phyloP scores from a whole-genome alignment of 257 asterid genomes.

The Solanum chmielewskii region DNA sequence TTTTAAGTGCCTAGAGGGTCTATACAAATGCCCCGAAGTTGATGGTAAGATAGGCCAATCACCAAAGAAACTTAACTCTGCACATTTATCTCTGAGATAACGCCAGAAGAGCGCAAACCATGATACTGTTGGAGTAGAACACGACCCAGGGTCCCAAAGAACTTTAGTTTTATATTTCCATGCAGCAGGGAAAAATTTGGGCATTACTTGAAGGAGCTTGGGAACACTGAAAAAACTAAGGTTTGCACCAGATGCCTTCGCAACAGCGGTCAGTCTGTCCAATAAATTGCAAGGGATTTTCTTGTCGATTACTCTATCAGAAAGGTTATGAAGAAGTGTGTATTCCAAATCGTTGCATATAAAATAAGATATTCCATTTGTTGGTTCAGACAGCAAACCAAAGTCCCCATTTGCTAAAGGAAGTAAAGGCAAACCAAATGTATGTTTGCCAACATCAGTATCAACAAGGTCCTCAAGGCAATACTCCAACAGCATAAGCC shows the following conservation, averaged over 20 bases:
- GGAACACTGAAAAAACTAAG: conserved; percentile 40
- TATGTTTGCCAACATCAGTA: conserved; percentile 56
- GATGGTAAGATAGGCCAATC: conserved; percentile 97
- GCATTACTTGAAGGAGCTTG: conserved; percentile 47
- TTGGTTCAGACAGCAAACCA: conserved; percentile 50
- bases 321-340: conserved; percentile 52
- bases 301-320: conserved; percentile 61
- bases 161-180: conserved; percentile 65
- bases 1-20: conserved; percentile 53
- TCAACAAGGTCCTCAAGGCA: conserved; percentile 92
- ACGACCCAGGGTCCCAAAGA: conserved; percentile 56
- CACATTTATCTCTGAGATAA: conserved; percentile 57
- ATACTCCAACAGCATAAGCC: conserved; percentile 71
- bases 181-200: conserved; percentile 58
- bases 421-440: conserved; percentile 55
- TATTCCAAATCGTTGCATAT: conserved; percentile 77
- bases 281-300: conserved; percentile 47
- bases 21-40: conserved; percentile 55
- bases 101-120: conserved; percentile 88
- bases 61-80: conserved; percentile 52
- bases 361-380: conserved; percentile 49
- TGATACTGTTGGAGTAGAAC: conserved; percentile 46
- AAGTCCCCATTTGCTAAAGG: conserved; percentile 89
- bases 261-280: conserved; percentile 57
- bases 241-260: conserved; percentile 74